Conservation (phyloP, 331 rosid genomes). For the Erythrophleum ivorense region DNA sequence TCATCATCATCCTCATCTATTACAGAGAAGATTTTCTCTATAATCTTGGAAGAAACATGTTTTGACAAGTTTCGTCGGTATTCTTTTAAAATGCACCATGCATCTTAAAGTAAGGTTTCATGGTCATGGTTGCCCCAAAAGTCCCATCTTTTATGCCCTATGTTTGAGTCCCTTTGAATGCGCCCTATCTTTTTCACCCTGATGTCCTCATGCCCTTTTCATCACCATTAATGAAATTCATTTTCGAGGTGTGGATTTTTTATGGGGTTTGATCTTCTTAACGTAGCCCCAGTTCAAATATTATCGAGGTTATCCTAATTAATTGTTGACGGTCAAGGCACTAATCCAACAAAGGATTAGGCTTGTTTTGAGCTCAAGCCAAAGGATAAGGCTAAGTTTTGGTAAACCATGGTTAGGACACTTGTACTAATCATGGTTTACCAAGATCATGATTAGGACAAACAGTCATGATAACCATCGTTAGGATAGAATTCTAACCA, state of each 20-base stretch:
- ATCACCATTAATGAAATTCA: neutral
- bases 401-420: too few relatives aligned
- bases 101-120: constrained; percentile 50
- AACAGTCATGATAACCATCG: too few relatives aligned
- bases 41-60: constrained; percentile 51
- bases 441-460: too few relatives aligned
- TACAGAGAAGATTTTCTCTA: constrained; percentile 5
- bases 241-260: neutral
- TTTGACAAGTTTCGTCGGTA: constrained; percentile 42
- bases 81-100: constrained; percentile 59
- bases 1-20: constrained; percentile 22
- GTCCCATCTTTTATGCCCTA: constrained; percentile 47
- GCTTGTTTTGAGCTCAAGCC: neutral
- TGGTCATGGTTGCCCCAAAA: constrained; percentile 51
- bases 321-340: too few relatives aligned
- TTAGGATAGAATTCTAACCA: too few relatives aligned
- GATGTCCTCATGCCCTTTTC: neutral
- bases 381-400: too few relatives aligned
- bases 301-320: neutral
- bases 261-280: too few relatives aligned
- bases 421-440: too few relatives aligned
- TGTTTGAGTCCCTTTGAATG: neutral
- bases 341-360: too few relatives aligned
- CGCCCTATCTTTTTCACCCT: neutral
- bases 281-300: too few relatives aligned